Evolutionary conservation across 1,284 basidiomycete species (phyloP), one percentile per base, ranked within the genome.

Genomic region (Thelephora terrestris): DNA sequence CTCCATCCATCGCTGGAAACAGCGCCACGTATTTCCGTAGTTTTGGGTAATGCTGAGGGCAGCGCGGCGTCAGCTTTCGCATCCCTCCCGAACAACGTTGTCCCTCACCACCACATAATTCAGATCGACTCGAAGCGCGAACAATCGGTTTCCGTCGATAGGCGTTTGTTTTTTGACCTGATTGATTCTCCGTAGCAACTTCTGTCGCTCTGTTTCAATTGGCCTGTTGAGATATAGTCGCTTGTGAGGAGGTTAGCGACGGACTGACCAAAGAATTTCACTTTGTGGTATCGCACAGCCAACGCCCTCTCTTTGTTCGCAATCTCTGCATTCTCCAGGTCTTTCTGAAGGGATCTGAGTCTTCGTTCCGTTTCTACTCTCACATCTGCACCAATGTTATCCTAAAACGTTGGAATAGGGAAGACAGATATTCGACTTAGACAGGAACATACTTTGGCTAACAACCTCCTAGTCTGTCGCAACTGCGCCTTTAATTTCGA

Each of bases 201-300:
- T 93, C 66, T 88, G 80, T 42, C 87, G 78, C 64, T 93, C 90
- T 89, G 49, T 23, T 14, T 42, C 29, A n/a, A 18, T 25, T 14
- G 39, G 2, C n/a, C 7, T 45, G 35, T 23, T 12, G 29, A 25
- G 34, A 16, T 36, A 5, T 12, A 14, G 4, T 5, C 17, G 36
- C 36, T 14, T 37, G 17, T n/a, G 24, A 29, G 12, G 17, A 27
- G 4, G 17, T 34, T 3, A 50, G 7, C 35, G n/a, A 48, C 29
- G 24, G 10, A 68, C 79, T 53, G 54, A 89, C 89, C 90, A 55
- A 93, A 93, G 67, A 93, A 93, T 64, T 91, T 93, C 59, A 91
- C 70, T 65, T 80, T 88, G 58, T 91, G 91, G 63, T 94, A 94
- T 54, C 76, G 76, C 39, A 74, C 65, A 0, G 88, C 85, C 56